Percentiles rank a stretch among this genome's conserved stretches.
Conservation (phyloP, 2,329 filamentous ascomycete genomes). For the Drechmeria coniospora region DNA sequence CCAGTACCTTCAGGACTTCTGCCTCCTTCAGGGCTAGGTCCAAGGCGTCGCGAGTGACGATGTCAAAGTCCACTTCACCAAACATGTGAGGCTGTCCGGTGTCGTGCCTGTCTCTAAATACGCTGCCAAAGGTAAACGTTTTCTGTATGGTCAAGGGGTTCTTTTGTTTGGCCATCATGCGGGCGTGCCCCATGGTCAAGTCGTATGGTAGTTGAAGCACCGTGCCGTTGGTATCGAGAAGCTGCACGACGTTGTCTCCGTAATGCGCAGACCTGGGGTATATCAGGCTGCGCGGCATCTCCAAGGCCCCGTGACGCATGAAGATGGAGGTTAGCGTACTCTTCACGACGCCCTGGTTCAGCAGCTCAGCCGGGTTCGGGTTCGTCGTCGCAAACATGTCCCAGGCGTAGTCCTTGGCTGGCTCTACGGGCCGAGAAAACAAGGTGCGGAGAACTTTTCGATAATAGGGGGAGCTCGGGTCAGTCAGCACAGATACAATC, state of each 20-base stretch:
- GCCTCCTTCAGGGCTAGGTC: conserved; percentile 85
- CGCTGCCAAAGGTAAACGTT: conserved; percentile 73
- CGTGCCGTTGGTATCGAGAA: conserved; percentile 74
- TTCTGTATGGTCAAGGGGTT: conserved; percentile 48
- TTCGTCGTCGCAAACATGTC: conserved; percentile 47
- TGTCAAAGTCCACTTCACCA: conserved; percentile 91
- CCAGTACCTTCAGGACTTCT: conserved; percentile 83
- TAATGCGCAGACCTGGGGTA: conserved; percentile 78
- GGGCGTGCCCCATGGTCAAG: conserved; percentile 74
- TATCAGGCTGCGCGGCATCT: conserved; percentile 56
- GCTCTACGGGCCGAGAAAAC: conserved; percentile 61
- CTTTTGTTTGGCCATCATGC: conserved; percentile 67
- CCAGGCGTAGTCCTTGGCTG: conserved; percentile 69
- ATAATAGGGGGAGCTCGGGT: conserved; percentile 76
- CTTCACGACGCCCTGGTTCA: conserved; percentile 61
- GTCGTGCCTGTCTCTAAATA: conserved; percentile 65
- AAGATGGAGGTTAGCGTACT: conserved; percentile 66
- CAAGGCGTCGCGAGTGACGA: conserved; percentile 67
- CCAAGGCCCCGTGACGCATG: conserved; percentile 74
- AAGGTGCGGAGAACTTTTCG: conserved; percentile 76
- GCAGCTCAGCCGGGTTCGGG: conserved; percentile 42
- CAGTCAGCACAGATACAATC: conserved; percentile 64
- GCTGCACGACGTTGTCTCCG: conserved; percentile 52
- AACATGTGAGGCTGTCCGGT: conserved; percentile 71
- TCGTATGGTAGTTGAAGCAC: conserved; percentile 90